phyloP scores from a whole-genome alignment of 805 yeast genomes.

The Pichia membranifaciens region DNA sequence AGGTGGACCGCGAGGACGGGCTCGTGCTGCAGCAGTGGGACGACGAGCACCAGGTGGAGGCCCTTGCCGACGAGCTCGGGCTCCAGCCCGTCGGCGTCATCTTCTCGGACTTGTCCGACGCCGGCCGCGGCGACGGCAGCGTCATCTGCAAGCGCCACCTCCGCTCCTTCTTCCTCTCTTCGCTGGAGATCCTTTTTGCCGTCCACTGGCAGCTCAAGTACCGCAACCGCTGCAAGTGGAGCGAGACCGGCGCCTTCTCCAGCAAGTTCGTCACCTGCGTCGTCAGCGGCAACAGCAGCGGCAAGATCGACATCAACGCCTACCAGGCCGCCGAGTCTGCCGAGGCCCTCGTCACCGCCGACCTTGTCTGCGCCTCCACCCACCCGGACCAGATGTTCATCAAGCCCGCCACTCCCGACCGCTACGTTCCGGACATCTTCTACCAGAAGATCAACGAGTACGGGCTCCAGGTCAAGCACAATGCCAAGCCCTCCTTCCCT shows the following conservation, averaged over 20 bases:
- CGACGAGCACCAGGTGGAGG: conserved; percentile 47
- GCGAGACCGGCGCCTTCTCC: conserved; percentile 60
- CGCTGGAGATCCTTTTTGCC: conserved; percentile 81
- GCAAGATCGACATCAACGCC: conserved; percentile 85
- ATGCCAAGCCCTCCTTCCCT: conserved; percentile 89
- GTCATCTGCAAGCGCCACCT: conserved; percentile 91
- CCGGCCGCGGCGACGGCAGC: conserved; percentile 81
- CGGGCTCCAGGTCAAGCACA: conserved; percentile 76
- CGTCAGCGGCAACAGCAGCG: conserved; percentile 78
- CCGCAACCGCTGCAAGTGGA: conserved; percentile 60
- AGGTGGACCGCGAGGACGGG: conserved; percentile 81
- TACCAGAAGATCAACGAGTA: conserved; percentile 84
- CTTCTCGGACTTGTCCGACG: conserved; percentile 84
- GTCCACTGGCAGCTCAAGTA: conserved; percentile 65
- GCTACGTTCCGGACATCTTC: conserved; percentile 94
- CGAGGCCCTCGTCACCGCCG: conserved; percentile 83
- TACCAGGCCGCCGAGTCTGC: conserved; percentile 88
- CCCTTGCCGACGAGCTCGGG: conserved; percentile 54
- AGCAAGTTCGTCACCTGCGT: conserved; percentile 94
- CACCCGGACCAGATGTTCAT: conserved; percentile 85
- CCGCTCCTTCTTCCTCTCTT: conserved; percentile 81
- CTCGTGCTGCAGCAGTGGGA: conserved; percentile 53
- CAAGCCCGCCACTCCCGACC: conserved; percentile 59
- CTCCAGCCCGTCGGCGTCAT: conserved; percentile 72
- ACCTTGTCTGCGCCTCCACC: conserved; percentile 78